Percentiles rank a stretch among this genome's conserved stretches.
These are phyloP conservation scores for Amoeboaphelidium protococcarum DNA, from an alignment of 371 early-diverging fungal genomes.

Conservation along the genomic window DNA sequence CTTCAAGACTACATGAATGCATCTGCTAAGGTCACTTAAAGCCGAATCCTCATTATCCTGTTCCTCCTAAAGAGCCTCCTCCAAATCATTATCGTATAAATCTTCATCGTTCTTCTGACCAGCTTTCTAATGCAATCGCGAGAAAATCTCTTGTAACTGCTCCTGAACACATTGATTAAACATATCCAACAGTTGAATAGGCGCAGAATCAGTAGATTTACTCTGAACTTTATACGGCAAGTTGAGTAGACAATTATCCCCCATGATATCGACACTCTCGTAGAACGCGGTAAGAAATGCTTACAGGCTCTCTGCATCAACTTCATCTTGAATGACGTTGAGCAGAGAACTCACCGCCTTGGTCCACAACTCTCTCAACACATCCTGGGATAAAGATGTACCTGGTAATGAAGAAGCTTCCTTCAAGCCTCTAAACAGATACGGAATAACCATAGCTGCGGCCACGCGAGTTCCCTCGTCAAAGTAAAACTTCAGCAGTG, in stretches of 20 bases:
- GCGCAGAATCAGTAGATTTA: slow-evolving; percentile 11
- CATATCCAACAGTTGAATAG: slow-evolving; percentile 43
- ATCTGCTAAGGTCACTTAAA: slow-evolving; percentile 21
- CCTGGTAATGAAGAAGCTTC: too few relatives aligned
- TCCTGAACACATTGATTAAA: slow-evolving; percentile 47
- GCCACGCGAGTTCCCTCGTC: slow-evolving; percentile 82
- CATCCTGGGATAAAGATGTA: slow-evolving; percentile 2
- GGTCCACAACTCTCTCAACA: slow-evolving; percentile 1
- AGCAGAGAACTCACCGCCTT: slow-evolving; percentile 1
- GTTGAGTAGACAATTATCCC: not conserved
- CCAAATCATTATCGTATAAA: not conserved
- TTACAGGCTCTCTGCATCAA: slow-evolving; percentile 2
- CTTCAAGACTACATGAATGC: slow-evolving; percentile 42
- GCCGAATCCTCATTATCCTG: not conserved
- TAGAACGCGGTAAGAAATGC: not conserved
- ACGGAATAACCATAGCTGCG: slow-evolving; percentile 53
- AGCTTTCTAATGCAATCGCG: not conserved
- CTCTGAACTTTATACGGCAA: not conserved
- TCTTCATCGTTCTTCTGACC: not conserved
- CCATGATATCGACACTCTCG: not conserved
- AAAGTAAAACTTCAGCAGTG: slow-evolving; percentile 78
- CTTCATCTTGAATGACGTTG: slow-evolving; percentile 4
- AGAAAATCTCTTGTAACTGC: not conserved
- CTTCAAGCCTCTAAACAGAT: slow-evolving; percentile 29
- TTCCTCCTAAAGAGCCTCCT: not conserved